Percentiles rank a stretch among this genome's conserved stretches.
Conservation (phyloP, 148 eudicot genomes). For the Camellia sinensis region DNA sequence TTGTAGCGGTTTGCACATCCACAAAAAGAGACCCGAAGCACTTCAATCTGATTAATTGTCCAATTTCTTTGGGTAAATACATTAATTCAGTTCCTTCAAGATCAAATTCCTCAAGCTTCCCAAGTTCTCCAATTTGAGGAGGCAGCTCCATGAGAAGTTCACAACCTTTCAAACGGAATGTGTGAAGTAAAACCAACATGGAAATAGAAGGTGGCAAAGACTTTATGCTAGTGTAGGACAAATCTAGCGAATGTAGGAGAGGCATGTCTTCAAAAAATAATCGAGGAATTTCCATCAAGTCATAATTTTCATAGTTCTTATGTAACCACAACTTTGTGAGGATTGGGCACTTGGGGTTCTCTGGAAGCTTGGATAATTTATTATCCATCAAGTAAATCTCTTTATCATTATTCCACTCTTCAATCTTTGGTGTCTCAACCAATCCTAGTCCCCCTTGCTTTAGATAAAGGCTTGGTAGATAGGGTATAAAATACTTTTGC, state of each 20-base stretch:
- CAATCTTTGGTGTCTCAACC: no score
- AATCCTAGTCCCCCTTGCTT: no score
- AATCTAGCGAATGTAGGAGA: background rate
- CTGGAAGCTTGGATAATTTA: no score
- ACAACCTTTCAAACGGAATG: background rate
- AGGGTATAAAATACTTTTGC: no score
- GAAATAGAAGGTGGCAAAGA: constrained; percentile 20
- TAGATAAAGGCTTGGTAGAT: no score
- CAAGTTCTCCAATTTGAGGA: constrained; percentile 11
- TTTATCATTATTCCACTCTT: no score
- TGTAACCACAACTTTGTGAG: no score
- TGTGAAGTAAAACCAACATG: background rate
- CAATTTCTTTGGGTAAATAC: background rate
- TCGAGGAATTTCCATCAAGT: no score
- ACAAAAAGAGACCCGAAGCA: background rate
- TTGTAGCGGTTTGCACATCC: background rate
- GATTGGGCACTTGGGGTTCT: no score
- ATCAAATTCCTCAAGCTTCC: background rate
- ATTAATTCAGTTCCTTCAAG: background rate
- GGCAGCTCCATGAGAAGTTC: background rate
- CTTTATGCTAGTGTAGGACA: constrained; percentile 3
- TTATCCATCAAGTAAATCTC: no score
- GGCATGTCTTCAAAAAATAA: background rate
- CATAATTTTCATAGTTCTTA: no score
- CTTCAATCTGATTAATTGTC: background rate